Percentiles rank a stretch among this genome's conserved stretches.
Evolutionary conservation across 257 asterid species (phyloP).

Genomic region (Lavandula angustifolia): DNA sequence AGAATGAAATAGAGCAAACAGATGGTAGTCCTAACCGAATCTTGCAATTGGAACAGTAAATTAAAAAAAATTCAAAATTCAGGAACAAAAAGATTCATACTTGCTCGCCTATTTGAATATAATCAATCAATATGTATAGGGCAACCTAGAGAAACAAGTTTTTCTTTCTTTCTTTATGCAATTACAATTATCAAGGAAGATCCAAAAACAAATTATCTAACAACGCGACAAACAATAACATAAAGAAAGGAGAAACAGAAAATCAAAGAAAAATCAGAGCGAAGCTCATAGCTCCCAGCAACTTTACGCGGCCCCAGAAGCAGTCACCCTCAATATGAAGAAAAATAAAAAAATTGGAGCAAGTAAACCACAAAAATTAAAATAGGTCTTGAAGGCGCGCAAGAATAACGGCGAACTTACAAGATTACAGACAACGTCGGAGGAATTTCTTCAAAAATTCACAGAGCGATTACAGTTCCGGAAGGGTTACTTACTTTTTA

Average conservation of each 20-base stretch:
- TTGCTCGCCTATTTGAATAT: not conserved
- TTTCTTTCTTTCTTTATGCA: too few relatives aligned
- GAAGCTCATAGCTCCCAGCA: not conserved
- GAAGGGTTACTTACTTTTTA: not conserved
- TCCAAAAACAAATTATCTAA: not conserved
- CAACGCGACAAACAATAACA: not conserved
- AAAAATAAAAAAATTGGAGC: conserved; percentile 15
- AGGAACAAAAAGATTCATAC: not conserved
- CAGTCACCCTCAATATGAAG: conserved; percentile 15
- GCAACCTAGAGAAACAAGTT: too few relatives aligned
- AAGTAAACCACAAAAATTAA: not conserved
- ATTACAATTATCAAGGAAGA: not conserved
- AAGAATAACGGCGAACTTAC: conserved; percentile 5
- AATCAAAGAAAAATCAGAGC: not conserved
- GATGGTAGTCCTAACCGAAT: not conserved
- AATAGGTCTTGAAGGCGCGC: not conserved
- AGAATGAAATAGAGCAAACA: not conserved
- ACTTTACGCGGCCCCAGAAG: conserved; percentile 4
- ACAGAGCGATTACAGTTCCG: not conserved
- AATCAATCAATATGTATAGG: too few relatives aligned
- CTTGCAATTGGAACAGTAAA: not conserved
- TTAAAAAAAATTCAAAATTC: not conserved
- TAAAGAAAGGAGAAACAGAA: not conserved
- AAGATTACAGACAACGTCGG: conserved; percentile 17
- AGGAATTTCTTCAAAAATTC: conserved; percentile 17